Base-by-base conservation (phyloP, 192 early-diverging fungal species). In the Coemansia sp. region DNA sequence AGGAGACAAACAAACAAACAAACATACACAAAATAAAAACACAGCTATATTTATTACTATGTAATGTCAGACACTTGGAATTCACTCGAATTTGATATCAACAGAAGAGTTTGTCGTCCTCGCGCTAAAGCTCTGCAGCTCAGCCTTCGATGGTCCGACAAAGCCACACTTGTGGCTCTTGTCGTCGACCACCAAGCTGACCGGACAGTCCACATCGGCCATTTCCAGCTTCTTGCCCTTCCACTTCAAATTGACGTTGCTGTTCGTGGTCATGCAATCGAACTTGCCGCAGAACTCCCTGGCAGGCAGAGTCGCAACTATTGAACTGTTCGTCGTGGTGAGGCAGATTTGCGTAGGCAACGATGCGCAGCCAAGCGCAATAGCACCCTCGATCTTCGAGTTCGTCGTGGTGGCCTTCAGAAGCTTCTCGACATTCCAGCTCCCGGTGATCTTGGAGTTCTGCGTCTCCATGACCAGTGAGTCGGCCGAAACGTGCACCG, bases 391-490 rank as follows among this genome's bases (percentile, higher is more conserved):
- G 10, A 75, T 69, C 35, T 38, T 66, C 48, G 67, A 57, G 34
- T 69, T 75, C 5, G 67, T 66, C 16, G 73, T 75, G 15, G 21
- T 36, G 0, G 69, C 60, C 7, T 66, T 63, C 51, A 75, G 60
- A 21, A 49, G 14, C 35, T 39, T 35, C 43, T 34, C 60, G 14
- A 75, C 48, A 30, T 43, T 51, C 73, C 73, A 75, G 51, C 34
- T 51, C 20, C 73, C 73, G 26, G 68, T 67, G 18, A 75, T 41
- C 57, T 65, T 69, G 48, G 67, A 62, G n/a, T 75, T 69, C 7
- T 6, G 33, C 14, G 67, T 75, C 14, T 33, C 33, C 11, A 75
- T 60, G 38, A 36, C 39, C 21, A 75, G 59, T 11, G 59, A 62
- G 26, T 68, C 59, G 3, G 67, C 67, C 0, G 2, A 12, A 14